These are phyloP conservation scores for Butyriboletus loyo DNA, from an alignment of 768 basidiomycete species.

Conservation along the genomic window DNA sequence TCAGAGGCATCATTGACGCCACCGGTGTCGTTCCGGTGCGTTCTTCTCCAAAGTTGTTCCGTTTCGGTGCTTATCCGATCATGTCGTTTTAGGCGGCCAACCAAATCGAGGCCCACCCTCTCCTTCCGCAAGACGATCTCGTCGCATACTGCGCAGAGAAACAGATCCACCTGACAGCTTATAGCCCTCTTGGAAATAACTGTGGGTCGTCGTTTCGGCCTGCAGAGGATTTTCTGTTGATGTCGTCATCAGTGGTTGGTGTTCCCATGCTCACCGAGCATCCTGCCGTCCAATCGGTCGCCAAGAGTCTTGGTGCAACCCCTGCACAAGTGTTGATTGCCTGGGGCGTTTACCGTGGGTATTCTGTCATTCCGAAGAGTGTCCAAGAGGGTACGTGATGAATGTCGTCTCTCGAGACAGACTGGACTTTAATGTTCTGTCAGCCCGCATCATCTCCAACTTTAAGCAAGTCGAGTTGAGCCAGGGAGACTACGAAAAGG, in stretches of 20 bases:
- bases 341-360: constrained; percentile 74
- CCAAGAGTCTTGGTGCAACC: constrained; percentile 58
- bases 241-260: constrained; percentile 44
- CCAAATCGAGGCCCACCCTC: constrained; percentile 83
- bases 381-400: constrained; percentile 52
- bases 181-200: constrained; percentile 81
- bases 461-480: constrained; percentile 70
- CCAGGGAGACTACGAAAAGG: constrained; percentile 61
- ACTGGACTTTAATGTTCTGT: background rate
- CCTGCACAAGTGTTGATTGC: constrained; percentile 82
- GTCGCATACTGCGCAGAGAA: constrained; percentile 65
- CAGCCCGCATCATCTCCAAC: constrained; percentile 69
- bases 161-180: constrained; percentile 68
- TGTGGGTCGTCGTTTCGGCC: constrained; percentile 37
- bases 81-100: constrained; percentile 48
- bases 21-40: constrained; percentile 72
- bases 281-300: constrained; percentile 57
- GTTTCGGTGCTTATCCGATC: background rate
- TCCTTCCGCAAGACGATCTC: constrained; percentile 72
- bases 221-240: background rate
- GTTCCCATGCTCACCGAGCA: constrained; percentile 69
- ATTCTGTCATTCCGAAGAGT: constrained; percentile 83
- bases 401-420: background rate
- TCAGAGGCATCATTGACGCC: constrained; percentile 64
- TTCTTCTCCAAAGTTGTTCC: background rate